Conservation (phyloP, 176 grass and related monocot genomes). For the Oropetium thomaeum region DNA sequence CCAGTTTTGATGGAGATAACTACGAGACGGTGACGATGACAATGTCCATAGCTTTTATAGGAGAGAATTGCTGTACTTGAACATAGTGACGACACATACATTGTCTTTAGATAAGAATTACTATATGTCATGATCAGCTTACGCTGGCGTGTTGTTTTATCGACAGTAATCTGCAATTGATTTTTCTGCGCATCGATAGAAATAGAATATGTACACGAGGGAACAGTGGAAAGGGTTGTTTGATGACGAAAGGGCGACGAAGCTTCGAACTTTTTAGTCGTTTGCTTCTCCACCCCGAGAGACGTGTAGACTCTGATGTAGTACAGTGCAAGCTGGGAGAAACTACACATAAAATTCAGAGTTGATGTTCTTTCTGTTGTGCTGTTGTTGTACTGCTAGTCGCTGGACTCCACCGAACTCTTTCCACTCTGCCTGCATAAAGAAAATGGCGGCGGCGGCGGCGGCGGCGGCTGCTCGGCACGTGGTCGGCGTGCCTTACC, state of each 20-base stretch:
- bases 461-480: conserved; percentile 11
- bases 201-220: neutral
- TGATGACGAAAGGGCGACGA: neutral
- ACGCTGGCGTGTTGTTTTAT: neutral
- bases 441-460: conserved; percentile 2
- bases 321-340: neutral
- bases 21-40: too few species aligned
- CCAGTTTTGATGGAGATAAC: too few species aligned
- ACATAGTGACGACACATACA: neutral
- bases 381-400: neutral
- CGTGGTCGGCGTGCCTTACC: conserved; percentile 63
- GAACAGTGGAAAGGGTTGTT: neutral
- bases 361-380: neutral
- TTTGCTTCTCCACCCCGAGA: neutral
- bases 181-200: neutral
- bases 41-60: conserved; percentile 13
- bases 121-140: too few species aligned
- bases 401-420: neutral
- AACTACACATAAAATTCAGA: neutral
- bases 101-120: too few species aligned
- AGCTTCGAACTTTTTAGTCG: too few species aligned
- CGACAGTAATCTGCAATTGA: neutral
- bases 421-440: neutral
- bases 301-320: neutral
- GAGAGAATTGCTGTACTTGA: neutral